A percentile compares a stretch with the other conserved stretches of the same genome.
Conservation (phyloP, 768 basidiomycete species). For the Lenzites betulinus region DNA sequence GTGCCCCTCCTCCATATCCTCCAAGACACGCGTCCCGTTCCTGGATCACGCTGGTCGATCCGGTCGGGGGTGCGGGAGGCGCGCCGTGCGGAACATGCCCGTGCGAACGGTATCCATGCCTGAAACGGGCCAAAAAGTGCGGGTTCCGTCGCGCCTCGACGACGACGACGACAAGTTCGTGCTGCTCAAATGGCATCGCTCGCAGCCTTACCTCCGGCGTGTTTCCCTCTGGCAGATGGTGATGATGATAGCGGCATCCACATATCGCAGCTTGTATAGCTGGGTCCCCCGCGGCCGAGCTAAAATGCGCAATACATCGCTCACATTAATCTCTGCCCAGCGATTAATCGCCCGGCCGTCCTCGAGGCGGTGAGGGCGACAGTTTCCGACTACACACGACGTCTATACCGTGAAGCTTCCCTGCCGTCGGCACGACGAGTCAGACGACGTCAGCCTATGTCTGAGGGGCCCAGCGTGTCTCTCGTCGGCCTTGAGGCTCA, state of each 20-base stretch:
- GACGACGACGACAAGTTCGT: too few relatives aligned
- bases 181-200: too few relatives aligned
- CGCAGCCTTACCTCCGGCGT: slow-evolving; percentile 13
- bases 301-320: not conserved
- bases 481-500: slow-evolving; percentile 13
- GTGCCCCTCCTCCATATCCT: not conserved
- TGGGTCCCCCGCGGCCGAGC: not conserved
- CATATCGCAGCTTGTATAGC: not conserved
- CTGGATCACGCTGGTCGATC: not conserved
- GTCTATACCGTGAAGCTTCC: not conserved
- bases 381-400: not conserved
- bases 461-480: not conserved
- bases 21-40: not conserved
- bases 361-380: not conserved
- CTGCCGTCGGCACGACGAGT: not conserved
- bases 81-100: slow-evolving; percentile 4
- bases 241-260: slow-evolving; percentile 10
- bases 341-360: not conserved
- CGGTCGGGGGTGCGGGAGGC: not conserved
- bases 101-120: slow-evolving; percentile 20
- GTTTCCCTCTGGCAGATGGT: slow-evolving; percentile 21
- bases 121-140: slow-evolving; percentile 14
- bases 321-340: not conserved
- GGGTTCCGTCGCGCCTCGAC: not conserved
- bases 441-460: not conserved